Conservation (phyloP, 805 yeast genomes). For the Yarrowia sp. region DNA sequence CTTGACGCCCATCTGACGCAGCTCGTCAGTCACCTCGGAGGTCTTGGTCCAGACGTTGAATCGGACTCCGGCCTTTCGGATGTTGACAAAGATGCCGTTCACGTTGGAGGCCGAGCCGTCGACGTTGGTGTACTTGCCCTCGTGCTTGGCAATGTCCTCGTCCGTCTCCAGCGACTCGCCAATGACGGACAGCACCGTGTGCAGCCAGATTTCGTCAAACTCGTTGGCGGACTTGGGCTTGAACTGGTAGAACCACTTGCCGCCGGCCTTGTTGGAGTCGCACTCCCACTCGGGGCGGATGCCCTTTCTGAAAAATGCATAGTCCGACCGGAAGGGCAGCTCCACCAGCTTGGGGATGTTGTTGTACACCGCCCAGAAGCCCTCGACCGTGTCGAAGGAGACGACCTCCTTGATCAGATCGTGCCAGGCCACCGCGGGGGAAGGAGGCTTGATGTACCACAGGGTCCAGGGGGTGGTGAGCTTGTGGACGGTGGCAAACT, state of each 20-base stretch:
- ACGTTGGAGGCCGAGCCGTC: constrained; percentile 78
- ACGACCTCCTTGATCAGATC: constrained; percentile 90
- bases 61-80: constrained; percentile 76
- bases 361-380: constrained; percentile 97
- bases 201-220: constrained; percentile 86
- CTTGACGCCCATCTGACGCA: constrained; percentile 77
- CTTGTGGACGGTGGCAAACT: constrained; percentile 78
- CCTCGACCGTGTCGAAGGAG: constrained; percentile 91
- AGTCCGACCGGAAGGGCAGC: constrained; percentile 87
- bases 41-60: constrained; percentile 93
- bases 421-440: constrained; percentile 68
- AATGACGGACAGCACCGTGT: constrained; percentile 68
- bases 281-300: constrained; percentile 99
- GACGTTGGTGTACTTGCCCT: constrained; percentile 23
- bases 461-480: constrained; percentile 88
- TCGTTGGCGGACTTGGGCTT: constrained; percentile 36
- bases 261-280: constrained; percentile 78
- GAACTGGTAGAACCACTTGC: constrained; percentile 86
- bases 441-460: constrained; percentile 95
- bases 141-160: constrained; percentile 27
- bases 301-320: constrained; percentile 90
- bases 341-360: constrained; percentile 89
- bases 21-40: constrained; percentile 52
- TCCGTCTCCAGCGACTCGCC: constrained; percentile 94
- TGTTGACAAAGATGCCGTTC: constrained; percentile 88